Evolutionary conservation across 2,329 filamentous ascomycete genomes (phyloP), one percentile per base, ranked within the genome.

Genomic region (Pseudogymnoascus sp.): DNA sequence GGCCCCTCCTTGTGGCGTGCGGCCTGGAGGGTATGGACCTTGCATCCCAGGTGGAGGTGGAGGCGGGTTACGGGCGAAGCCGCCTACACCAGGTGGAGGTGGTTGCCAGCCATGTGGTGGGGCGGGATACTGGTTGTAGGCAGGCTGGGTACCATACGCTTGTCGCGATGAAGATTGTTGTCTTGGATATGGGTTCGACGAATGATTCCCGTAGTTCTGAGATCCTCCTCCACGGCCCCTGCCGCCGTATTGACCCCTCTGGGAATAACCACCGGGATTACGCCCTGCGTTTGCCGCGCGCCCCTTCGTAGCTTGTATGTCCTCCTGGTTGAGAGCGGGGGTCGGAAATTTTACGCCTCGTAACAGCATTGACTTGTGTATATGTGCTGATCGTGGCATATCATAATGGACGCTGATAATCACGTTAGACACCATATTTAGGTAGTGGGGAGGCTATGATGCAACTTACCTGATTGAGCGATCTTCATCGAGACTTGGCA

Each of bases 341-440:
- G 82, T 77, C 4, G 89, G 85, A 63, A 93, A 82, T 69, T 88
- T 86, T 40, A 93, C 87, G 11, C 95, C 95, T 2, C 91, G 88
- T 37, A 99, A 82, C 12, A 99, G 83, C 89, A 96, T 96, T 5
- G 93, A 97, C 74, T 97, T 97, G 77, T 99, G 95, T 4, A 85
- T 79, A 69, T 90, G 84, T 8, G 80, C 81, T 16, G 85, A 85
- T 41, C 82, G 80, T 0, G 93, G 93, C 77, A 97, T 89, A 50
- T 91, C 86, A 73, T 96, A 99, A 71, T 90, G 80, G 10, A 98
- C 92, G 72, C 90, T 96, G 67, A 40, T 41, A 14, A 61, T 5
- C 28, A 50, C 11, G 68, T 78, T 72, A 62, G 67, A 61, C 31
- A 12, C 10, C 14, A 60, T 6, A n/a, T 14, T 14, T 31, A 26